Evolutionary conservation across 2,329 filamentous ascomycete species (phyloP).

Genomic region (Xylaria sp.): DNA sequence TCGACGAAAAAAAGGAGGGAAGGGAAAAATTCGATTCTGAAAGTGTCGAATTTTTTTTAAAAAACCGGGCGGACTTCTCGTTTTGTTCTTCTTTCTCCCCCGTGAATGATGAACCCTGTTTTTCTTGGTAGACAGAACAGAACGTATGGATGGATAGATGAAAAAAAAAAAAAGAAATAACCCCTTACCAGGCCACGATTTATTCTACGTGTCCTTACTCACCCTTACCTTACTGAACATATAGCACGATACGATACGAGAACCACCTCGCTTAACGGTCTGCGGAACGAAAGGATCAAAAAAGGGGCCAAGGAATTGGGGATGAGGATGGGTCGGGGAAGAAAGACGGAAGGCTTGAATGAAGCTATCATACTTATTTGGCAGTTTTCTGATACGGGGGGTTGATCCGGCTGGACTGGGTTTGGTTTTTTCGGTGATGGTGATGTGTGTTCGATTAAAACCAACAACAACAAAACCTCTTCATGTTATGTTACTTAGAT

Average conservation of each 20-base stretch:
- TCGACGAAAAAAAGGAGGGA: not conserved
- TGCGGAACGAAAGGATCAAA: too few species aligned
- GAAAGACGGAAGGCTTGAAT: not conserved
- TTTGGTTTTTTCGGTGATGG: not conserved
- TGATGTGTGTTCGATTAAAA: too few species aligned
- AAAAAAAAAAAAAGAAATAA: not conserved
- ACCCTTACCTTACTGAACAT: not conserved
- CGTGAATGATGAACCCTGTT: not conserved
- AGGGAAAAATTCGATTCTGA: not conserved
- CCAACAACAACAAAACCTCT: too few species aligned
- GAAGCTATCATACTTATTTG: not conserved
- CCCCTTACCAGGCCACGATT: conserved; percentile 6
- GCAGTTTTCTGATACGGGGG: not conserved
- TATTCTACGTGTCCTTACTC: not conserved
- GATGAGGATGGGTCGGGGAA: too few species aligned
- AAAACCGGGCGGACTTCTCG: too few species aligned
- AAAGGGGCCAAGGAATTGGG: too few species aligned
- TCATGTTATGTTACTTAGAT: too few species aligned
- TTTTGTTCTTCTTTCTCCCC: too few species aligned
- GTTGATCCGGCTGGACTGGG: conserved; percentile 4
- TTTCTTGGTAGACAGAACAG: conserved; percentile 5
- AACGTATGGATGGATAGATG: conserved; percentile 14
- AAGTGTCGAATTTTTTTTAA: too few species aligned
- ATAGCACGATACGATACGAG: too few species aligned
- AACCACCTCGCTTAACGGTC: too few species aligned